Evolutionary conservation across 208 protist genomes (phyloP), one percentile per base, ranked within the genome.

Genomic region (Trypanosoma grayi): DNA sequence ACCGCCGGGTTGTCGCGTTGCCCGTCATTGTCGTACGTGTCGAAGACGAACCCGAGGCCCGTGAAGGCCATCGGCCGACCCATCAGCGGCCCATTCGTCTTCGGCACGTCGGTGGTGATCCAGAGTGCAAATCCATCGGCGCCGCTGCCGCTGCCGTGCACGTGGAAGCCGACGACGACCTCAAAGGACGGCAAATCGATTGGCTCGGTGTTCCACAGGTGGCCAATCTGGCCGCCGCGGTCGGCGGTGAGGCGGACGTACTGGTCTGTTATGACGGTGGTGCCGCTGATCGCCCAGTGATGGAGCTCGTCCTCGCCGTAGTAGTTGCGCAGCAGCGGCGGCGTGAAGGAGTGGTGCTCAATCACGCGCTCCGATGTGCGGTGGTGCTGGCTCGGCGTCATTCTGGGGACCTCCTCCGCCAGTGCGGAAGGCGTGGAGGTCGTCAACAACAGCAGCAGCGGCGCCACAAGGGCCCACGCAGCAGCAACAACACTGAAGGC

Each of bases 11-110:
- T 94, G 72, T 93, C 81, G 5, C 73, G 70, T 24, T 46, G 59
- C 39, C 73, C 76, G 66, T 94, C 87, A 62, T 96, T 96, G 71
- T 96, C 91, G 68, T 88, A 96, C 27, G 85, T 84, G 69, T 96
- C 87, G 36, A 96, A 91, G 24, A 96, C 25, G 39, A 96, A 70
- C 14, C 81, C 91, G 31, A 93, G 57, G 44, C 91, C 91, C 18
- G 77, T 68, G 59, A 96, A 96, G 18, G 70, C 66, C 40, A 50
- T 25, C 2, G 83, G 64, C 16, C 77, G 77, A 10, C 87, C 87
- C 56, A 90, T 80, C 14, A 96, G 13, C 0, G 70, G 57, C n/a
- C 87, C 84, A n/a, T 75, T 73, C n/a, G 31, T 28, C 43, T 25
- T 55, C 4, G 72, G 73, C 3, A 47, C 36, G 11, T 40, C 33